These are phyloP conservation scores for Alternaria hordeiaustralica DNA, from an alignment of 2,329 filamentous ascomycete genomes.

Conservation along the genomic window DNA sequence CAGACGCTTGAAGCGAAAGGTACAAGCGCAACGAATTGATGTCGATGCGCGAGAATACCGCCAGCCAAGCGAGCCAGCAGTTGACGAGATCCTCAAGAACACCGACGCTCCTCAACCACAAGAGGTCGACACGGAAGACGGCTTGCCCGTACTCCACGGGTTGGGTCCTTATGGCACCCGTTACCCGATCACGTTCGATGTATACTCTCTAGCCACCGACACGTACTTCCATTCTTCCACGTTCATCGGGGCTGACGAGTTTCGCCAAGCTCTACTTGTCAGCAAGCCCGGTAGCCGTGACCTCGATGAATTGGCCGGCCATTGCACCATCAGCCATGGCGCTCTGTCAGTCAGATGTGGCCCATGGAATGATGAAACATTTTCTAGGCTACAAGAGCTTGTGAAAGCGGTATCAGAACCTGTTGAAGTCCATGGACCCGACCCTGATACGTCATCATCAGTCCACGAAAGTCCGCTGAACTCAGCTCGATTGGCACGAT, in stretches of 20 bases:
- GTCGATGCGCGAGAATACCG: conserved; percentile 54
- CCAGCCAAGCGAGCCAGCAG: conserved; percentile 50
- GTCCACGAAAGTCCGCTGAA: conserved; percentile 7
- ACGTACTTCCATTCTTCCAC: conserved; percentile 64
- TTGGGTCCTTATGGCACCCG: conserved; percentile 57
- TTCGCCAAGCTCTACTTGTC: conserved; percentile 52
- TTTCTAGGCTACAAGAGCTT: conserved; percentile 43
- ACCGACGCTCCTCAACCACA: conserved; percentile 1
- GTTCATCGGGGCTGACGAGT: conserved; percentile 64
- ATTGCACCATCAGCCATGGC: conserved; percentile 47
- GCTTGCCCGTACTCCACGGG: conserved; percentile 43
- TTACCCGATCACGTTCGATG: conserved; percentile 62
- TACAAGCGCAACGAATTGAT: conserved; percentile 55
- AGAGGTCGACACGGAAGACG: conserved; percentile 6
- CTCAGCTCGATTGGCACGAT: conserved; percentile 47
- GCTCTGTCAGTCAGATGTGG: conserved; percentile 54
- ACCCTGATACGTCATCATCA: background rate
- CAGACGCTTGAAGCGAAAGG: conserved; percentile 44
- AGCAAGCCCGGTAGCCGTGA: conserved; percentile 36
- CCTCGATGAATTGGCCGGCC: conserved; percentile 52
- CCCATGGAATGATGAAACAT: conserved; percentile 63
- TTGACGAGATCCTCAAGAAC: conserved; percentile 22
- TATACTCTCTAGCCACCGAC: conserved; percentile 56
- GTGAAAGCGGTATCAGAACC: conserved; percentile 13
- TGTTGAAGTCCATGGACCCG: background rate